Percentiles rank a stretch among this genome's conserved stretches.
Conservation (phyloP, 352 stramenopile genomes). For the Plasmopara muralis region DNA sequence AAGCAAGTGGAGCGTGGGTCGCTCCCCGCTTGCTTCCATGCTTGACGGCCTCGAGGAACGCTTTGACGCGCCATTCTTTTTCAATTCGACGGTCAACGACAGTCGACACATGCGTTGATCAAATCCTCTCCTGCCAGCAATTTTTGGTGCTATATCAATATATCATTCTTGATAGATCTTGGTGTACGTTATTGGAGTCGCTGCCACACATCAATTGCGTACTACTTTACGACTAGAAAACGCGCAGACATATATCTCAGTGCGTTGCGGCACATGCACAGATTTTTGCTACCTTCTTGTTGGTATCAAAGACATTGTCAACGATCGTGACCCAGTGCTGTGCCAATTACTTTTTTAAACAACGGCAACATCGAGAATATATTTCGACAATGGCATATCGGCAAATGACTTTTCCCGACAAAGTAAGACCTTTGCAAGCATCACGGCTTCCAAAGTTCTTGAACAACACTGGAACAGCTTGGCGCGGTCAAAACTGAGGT, state of each 20-base stretch:
- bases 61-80: neutral
- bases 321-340: neutral
- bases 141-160: neutral
- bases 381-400: neutral
- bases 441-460: neutral
- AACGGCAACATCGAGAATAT: neutral
- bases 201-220: neutral
- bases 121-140: neutral
- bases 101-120: neutral
- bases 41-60: neutral
- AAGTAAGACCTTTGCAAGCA: neutral
- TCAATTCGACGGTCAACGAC: neutral
- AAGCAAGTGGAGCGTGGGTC: neutral
- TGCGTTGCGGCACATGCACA: neutral
- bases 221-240: too few species aligned
- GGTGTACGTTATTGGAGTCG: too few species aligned
- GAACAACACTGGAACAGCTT: neutral
- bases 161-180: too few species aligned
- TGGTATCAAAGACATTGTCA: neutral
- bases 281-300: neutral
- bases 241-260: too few species aligned
- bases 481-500: too few species aligned
- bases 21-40: neutral
- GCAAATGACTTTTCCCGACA: neutral
- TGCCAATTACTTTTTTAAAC: neutral